Evolutionary conservation across 2,329 filamentous ascomycete genomes (phyloP).

Genomic region (Microsporum audouinii): DNA sequence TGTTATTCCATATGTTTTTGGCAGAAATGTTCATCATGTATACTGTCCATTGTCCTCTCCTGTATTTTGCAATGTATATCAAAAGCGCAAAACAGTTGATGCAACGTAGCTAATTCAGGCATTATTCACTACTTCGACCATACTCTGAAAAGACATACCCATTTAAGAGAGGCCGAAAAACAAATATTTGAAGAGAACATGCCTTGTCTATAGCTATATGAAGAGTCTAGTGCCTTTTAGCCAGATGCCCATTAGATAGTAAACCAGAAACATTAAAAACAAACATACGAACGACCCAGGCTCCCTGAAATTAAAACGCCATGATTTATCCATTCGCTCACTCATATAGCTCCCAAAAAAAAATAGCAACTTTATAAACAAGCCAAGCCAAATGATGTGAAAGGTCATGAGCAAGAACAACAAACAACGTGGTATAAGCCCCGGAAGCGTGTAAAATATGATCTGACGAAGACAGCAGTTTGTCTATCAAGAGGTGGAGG

Average conservation of each 20-base stretch:
- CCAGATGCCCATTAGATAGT: neutral
- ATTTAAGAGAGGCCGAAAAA: too few species aligned
- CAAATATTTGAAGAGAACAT: neutral
- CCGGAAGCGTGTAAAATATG: neutral
- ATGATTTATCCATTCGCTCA: neutral
- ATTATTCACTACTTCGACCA: neutral
- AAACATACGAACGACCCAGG: neutral
- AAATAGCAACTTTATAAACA: neutral
- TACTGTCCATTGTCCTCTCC: neutral
- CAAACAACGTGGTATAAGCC: neutral
- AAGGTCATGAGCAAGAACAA: neutral
- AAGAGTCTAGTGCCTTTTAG: neutral
- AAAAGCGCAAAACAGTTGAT: neutral
- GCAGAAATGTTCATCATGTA: neutral
- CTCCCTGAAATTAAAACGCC: neutral
- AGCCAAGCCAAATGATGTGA: neutral
- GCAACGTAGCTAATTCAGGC: neutral
- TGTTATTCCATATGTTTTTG: neutral
- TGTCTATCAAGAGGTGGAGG: neutral
- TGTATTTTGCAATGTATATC: neutral
- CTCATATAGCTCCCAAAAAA: neutral
- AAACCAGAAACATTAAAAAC: too few species aligned
- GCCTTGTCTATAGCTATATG: neutral
- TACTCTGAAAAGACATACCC: neutral
- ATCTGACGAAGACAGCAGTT: neutral